phyloP scores from a whole-genome alignment of 345 rosid species.

The Iberis pinnata region DNA sequence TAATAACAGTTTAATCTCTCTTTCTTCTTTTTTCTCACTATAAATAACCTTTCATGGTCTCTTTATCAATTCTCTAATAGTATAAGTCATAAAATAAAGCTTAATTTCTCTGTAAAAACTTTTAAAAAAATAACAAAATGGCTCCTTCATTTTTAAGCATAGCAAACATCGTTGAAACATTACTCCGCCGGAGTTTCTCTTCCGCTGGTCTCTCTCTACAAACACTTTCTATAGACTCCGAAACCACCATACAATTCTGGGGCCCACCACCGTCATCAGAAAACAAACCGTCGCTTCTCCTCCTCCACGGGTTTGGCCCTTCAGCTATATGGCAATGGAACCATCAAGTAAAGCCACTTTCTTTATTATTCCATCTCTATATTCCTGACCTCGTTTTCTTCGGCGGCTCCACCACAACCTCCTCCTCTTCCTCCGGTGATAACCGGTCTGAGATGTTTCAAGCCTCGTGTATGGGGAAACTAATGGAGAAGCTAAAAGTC shows the following conservation, averaged over 20 bases:
- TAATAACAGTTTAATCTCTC: too few relatives aligned
- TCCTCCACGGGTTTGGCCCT: conserved; percentile 90
- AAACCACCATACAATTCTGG: conserved; percentile 71
- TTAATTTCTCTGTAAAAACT: background rate
- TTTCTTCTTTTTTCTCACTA: too few relatives aligned
- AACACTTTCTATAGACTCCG: conserved; percentile 34
- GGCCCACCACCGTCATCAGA: conserved; percentile 34
- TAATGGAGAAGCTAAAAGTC: conserved; percentile 43
- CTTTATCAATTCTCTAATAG: too few relatives aligned
- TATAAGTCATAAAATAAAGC: background rate
- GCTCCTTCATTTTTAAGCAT: conserved; percentile 49
- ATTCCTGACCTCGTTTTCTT: conserved; percentile 83
- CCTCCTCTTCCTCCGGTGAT: conserved; percentile 26
- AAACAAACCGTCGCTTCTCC: conserved; percentile 43
- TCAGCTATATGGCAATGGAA: conserved; percentile 72
- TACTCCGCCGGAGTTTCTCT: conserved; percentile 57
- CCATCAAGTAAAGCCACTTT: conserved; percentile 49
- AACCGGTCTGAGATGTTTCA: conserved; percentile 66
- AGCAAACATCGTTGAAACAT: conserved; percentile 40
- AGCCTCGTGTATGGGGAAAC: conserved; percentile 45
- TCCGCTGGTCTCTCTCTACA: conserved; percentile 52
- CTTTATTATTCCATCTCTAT: conserved; percentile 40
- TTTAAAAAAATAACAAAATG: conserved; percentile 27
- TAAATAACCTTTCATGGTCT: too few relatives aligned
- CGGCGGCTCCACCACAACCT: conserved; percentile 52